phyloP scores from a whole-genome alignment of 2,329 filamentous ascomycete species.

The Neurospora sp. region DNA sequence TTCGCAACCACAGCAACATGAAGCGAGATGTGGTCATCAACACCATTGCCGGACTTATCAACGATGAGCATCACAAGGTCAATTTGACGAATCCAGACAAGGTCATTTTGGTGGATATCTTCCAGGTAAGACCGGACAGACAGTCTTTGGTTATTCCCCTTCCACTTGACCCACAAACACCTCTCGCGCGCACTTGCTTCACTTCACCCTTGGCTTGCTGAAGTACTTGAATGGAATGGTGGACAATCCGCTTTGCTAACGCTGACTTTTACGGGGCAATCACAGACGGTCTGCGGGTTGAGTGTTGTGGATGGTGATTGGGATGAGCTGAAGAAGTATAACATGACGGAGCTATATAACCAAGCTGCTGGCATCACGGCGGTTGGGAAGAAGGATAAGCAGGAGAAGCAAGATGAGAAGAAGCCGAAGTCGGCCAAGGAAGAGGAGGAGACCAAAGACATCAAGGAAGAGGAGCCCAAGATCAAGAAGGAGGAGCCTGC shows the following conservation, averaged over 20 bases:
- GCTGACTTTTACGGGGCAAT: neutral
- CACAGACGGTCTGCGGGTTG: slow-evolving; percentile 57
- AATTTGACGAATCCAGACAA: slow-evolving; percentile 70
- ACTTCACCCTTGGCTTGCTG: neutral
- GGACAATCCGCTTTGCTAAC: slow-evolving; percentile 3
- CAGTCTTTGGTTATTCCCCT: neutral
- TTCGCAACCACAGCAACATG: slow-evolving; percentile 62
- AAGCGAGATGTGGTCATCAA: slow-evolving; percentile 62
- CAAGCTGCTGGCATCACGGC: slow-evolving; percentile 13
- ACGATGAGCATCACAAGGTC: slow-evolving; percentile 56
- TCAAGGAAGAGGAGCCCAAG: neutral
- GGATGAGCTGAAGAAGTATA: slow-evolving; percentile 66
- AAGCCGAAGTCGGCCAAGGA: neutral
- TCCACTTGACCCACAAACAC: neutral
- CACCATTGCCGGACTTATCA: slow-evolving; percentile 56
- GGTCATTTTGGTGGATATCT: slow-evolving; percentile 70
- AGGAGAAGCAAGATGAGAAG: neutral
- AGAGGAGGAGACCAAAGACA: neutral
- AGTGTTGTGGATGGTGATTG: slow-evolving; percentile 69
- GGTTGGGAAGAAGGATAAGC: neutral
- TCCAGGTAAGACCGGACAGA: slow-evolving; percentile 47
- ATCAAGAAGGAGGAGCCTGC: neutral
- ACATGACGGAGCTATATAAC: slow-evolving; percentile 63
- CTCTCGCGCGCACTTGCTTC: neutral
- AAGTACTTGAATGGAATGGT: neutral